Evolutionary conservation across 805 yeast genomes (phyloP).

Genomic region (Pichia cabralensis): DNA sequence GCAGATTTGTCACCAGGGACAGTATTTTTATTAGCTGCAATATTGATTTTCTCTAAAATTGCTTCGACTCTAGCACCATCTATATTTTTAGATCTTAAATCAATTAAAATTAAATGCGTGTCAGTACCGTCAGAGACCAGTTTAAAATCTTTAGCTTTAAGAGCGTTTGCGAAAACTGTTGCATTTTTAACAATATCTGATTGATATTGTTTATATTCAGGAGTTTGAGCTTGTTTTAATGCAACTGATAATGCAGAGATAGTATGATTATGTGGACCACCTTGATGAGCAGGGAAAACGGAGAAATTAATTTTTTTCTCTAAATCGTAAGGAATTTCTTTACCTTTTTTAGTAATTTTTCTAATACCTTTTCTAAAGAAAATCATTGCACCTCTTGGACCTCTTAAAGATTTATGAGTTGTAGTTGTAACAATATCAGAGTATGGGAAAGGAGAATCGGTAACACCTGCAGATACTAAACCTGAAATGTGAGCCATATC

Average conservation of each 20-base stretch:
- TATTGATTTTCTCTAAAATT: conserved; percentile 78
- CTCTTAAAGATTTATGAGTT: conserved; percentile 94
- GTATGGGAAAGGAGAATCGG: conserved; percentile 84
- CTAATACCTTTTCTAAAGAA: conserved; percentile 93
- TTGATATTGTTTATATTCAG: conserved; percentile 85
- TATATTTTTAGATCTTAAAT: conserved; percentile 65
- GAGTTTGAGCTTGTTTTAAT: conserved; percentile 79
- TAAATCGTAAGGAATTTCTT: conserved; percentile 75
- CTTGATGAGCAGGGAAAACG: conserved; percentile 99
- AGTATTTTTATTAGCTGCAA: conserved; percentile 93
- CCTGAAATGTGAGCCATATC: conserved; percentile 99
- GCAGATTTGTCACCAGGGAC: conserved; percentile 97
- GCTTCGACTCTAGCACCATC: conserved; percentile 97
- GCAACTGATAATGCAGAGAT: conserved; percentile 95
- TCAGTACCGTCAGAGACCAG: conserved; percentile 92
- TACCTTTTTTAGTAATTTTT: conserved; percentile 74
- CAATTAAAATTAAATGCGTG: conserved; percentile 82
- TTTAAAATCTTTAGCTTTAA: conserved; percentile 54
- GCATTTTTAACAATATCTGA: conserved; percentile 76
- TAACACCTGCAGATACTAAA: conserved; percentile 87
- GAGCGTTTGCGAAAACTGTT: conserved; percentile 58
- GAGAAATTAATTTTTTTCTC: conserved; percentile 91
- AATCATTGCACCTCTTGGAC: conserved; percentile 98
- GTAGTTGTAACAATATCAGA: conserved; percentile 97
- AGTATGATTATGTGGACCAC: conserved; percentile 99